Conservation (phyloP, 805 yeast species). For the Millerago galiae region DNA sequence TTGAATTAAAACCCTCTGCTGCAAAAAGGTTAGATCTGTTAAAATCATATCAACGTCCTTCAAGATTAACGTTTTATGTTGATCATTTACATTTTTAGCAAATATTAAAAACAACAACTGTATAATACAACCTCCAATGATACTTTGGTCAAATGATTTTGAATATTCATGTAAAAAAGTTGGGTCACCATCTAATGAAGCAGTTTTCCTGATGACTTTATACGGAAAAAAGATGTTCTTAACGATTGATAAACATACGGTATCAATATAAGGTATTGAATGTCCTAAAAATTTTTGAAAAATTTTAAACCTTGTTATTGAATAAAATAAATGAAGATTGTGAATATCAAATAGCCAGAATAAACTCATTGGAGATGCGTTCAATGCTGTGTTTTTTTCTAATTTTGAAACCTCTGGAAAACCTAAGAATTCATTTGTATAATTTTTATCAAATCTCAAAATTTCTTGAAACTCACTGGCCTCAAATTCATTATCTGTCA, state of each 20-base stretch:
- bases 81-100: neutral
- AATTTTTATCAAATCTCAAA: neutral
- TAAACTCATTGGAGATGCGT: neutral
- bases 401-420: slow-evolving; percentile 1
- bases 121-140: slow-evolving; percentile 2
- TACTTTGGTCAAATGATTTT: neutral
- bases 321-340: slow-evolving; percentile 1
- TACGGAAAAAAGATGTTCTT: neutral
- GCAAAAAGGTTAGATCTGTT: neutral
- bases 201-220: neutral
- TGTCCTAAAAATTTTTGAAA: neutral
- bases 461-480: neutral
- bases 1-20: neutral
- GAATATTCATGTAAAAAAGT: neutral
- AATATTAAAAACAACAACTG: slow-evolving; percentile 1
- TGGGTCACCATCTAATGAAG: neutral
- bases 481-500: neutral
- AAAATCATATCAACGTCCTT: slow-evolving; percentile 2
- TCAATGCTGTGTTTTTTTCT: neutral
- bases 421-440: neutral
- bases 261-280: neutral
- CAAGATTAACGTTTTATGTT: neutral
- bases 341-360: neutral
- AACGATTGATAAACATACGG: neutral
- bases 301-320: neutral